Conservation (phyloP, 148 eudicot species). For the Heliosperma pusillum region DNA sequence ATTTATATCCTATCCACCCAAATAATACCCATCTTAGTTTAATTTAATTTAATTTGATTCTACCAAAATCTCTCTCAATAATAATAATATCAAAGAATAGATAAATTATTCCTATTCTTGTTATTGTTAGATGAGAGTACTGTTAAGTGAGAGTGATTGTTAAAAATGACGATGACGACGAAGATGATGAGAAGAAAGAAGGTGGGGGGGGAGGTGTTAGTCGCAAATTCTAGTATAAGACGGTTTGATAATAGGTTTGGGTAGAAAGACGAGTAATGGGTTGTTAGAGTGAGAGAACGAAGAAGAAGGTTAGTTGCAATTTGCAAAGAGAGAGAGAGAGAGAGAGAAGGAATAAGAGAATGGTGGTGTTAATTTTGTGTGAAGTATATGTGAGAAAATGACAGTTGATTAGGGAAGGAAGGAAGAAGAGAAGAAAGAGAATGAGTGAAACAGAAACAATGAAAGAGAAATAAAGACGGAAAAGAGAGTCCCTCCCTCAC, state of each 20-base stretch:
- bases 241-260: background rate
- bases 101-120: background rate
- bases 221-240: background rate
- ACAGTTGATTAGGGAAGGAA: background rate
- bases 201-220: background rate
- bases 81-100: background rate
- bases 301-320: background rate
- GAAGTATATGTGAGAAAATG: constrained; percentile 9
- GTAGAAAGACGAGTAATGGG: background rate
- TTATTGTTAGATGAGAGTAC: background rate
- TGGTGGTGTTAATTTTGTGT: background rate
- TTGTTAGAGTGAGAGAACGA: background rate
- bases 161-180: background rate
- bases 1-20: background rate
- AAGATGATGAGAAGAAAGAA: background rate
- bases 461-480: constrained; percentile 4
- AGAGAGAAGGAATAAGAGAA: background rate
- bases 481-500: background rate
- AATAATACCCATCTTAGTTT: background rate
- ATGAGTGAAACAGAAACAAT: background rate
- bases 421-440: background rate
- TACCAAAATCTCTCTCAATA: background rate
- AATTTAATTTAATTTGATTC: background rate
- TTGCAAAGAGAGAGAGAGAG: background rate
- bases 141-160: background rate